These are phyloP conservation scores for Fomitiporia mediterranea DNA, from an alignment of 1,284 basidiomycete genomes.

Conservation along the genomic window DNA sequence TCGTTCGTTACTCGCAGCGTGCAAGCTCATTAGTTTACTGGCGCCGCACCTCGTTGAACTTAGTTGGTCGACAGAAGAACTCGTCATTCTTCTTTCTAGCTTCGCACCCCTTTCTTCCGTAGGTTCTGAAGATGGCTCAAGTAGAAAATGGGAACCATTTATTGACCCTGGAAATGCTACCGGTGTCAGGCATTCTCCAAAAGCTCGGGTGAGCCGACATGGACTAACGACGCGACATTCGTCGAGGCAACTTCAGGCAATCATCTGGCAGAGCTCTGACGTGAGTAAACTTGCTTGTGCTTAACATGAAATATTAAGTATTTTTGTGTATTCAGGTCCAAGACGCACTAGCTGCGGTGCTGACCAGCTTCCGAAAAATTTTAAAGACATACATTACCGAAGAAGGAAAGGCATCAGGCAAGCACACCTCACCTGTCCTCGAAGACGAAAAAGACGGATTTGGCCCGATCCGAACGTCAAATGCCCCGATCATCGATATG, in stretches of 20 bases:
- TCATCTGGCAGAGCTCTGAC: slow-evolving; percentile 60
- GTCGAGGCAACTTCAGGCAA: slow-evolving; percentile 37
- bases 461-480: slow-evolving; percentile 48
- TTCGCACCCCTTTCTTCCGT: slow-evolving; percentile 50
- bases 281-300: slow-evolving; percentile 38
- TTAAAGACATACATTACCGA: slow-evolving; percentile 31
- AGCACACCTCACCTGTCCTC: slow-evolving; percentile 1
- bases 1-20: slow-evolving; percentile 58
- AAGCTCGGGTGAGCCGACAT: neutral
- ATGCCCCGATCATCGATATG: slow-evolving; percentile 25
- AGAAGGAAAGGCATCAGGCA: neutral
- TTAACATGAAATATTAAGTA: neutral
- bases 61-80: slow-evolving; percentile 58
- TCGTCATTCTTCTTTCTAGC: slow-evolving; percentile 54
- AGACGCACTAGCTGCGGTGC: slow-evolving; percentile 41
- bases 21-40: slow-evolving; percentile 47
- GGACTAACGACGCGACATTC: neutral
- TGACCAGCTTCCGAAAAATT: slow-evolving; percentile 35
- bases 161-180: slow-evolving; percentile 13
- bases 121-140: neutral
- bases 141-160: slow-evolving; percentile 7
- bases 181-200: neutral
- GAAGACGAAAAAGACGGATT: slow-evolving; percentile 61
- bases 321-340: slow-evolving; percentile 42
- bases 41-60: slow-evolving; percentile 38